Percentiles rank a stretch among this genome's conserved stretches.
These are phyloP conservation scores for Penicillium dipodomyicola DNA, from an alignment of 495 filamentous ascomycete species.

Conservation along the genomic window DNA sequence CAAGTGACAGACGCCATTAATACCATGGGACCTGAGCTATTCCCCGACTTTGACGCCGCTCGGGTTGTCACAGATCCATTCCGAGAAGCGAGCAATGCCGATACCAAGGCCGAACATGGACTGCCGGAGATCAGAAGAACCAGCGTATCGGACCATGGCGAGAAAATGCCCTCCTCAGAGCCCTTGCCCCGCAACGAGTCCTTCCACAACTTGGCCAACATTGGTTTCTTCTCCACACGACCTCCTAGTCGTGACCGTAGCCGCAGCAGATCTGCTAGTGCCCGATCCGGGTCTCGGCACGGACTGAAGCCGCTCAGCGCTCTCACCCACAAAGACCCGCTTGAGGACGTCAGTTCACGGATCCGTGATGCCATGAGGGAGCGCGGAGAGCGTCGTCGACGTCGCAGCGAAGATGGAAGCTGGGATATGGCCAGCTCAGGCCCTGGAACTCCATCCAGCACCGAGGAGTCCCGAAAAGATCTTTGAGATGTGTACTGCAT, in stretches of 20 bases:
- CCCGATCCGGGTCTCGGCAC: conserved; percentile 59
- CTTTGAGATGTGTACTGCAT: conserved; percentile 25
- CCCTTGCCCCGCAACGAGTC: conserved; percentile 84
- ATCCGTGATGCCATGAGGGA: conserved; percentile 89
- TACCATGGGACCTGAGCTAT: conserved; percentile 91
- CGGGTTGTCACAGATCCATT: conserved; percentile 71
- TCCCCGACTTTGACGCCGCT: conserved; percentile 86
- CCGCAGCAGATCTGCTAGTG: conserved; percentile 62
- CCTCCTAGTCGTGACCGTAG: conserved; percentile 66
- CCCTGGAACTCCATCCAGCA: conserved; percentile 43
- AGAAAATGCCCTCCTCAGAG: conserved; percentile 39
- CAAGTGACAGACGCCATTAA: conserved; percentile 92
- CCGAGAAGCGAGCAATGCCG: conserved; percentile 35
- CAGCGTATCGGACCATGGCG: conserved; percentile 21
- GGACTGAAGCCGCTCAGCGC: conserved; percentile 70
- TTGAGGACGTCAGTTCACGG: conserved; percentile 80
- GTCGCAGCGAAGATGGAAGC: conserved; percentile 58
- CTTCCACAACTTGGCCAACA: conserved; percentile 80
- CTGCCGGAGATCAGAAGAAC: conserved; percentile 26
- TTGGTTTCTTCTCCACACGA: conserved; percentile 84
- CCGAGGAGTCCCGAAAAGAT: conserved; percentile 44
- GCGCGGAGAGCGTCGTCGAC: conserved; percentile 67
- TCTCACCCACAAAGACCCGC: conserved; percentile 64
- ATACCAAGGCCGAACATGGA: conserved; percentile 19
- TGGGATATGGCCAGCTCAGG: conserved; percentile 49